These are phyloP conservation scores for Bisporella sp. DNA, from an alignment of 2,329 filamentous ascomycete species.

Conservation along the genomic window DNA sequence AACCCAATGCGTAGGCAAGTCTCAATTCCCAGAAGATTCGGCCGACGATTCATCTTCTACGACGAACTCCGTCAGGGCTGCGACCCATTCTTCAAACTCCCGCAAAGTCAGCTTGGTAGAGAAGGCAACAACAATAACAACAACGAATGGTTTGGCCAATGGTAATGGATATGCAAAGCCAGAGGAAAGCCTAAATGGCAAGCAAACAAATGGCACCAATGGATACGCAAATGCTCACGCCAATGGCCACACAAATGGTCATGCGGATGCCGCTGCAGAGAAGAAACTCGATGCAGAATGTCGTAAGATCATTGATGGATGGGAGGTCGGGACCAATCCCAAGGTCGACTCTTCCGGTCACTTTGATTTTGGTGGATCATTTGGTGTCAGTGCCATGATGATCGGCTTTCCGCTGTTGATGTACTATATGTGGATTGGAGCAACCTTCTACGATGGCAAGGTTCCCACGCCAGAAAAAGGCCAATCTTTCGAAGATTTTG, in stretches of 20 bases:
- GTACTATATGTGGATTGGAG: conserved; percentile 99
- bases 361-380: conserved; percentile 81
- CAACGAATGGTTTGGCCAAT: conserved; percentile 6
- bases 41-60: conserved; percentile 28
- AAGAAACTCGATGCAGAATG: conserved; percentile 7
- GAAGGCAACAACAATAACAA: conserved; percentile 11
- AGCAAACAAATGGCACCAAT: background rate
- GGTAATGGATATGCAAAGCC: background rate
- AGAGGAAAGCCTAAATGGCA: background rate
- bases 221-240: conserved; percentile 1
- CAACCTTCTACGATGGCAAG: conserved; percentile 83
- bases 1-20: conserved; percentile 19
- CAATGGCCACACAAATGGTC: conserved; percentile 9
- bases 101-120: conserved; percentile 17
- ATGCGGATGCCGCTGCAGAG: conserved; percentile 7
- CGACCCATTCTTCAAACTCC: conserved; percentile 12
- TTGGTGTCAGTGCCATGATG: conserved; percentile 82
- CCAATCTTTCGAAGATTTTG: conserved; percentile 66
- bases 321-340: conserved; percentile 52
- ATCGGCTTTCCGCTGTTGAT: conserved; percentile 87
- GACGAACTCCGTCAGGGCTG: conserved; percentile 18
- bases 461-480: conserved; percentile 61
- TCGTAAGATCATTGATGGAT: conserved; percentile 41
- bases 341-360: conserved; percentile 57
- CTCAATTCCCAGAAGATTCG: conserved; percentile 24